Evolutionary conservation across 768 basidiomycete genomes (phyloP).

Genomic region (Boletus vinaceobasis): DNA sequence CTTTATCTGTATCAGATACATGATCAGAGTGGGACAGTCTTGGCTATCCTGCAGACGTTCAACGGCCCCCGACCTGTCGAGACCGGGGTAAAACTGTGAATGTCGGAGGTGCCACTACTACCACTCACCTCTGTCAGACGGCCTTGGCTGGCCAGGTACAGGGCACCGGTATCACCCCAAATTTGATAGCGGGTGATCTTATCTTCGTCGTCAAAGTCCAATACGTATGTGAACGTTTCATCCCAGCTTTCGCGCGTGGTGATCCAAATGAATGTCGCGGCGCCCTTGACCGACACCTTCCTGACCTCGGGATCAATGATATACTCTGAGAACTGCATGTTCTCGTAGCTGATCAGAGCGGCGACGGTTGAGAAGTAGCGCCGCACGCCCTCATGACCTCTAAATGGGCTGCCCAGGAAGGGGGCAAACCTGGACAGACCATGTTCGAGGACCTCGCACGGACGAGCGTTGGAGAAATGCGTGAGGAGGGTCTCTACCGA

Average conservation of each 20-base stretch:
- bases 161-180: constrained; percentile 67
- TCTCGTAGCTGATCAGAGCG: constrained; percentile 45
- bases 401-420: constrained; percentile 55
- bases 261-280: constrained; percentile 55
- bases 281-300: constrained; percentile 55
- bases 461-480: constrained; percentile 47
- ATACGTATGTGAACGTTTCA: constrained; percentile 56
- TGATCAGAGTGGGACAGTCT: background rate
- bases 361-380: constrained; percentile 50
- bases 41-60: background rate
- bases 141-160: constrained; percentile 57
- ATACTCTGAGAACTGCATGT: constrained; percentile 54
- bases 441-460: constrained; percentile 49
- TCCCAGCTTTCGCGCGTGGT: constrained; percentile 54
- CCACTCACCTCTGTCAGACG: constrained; percentile 27
- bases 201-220: constrained; percentile 56
- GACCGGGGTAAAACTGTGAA: background rate
- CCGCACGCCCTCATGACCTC: constrained; percentile 40
- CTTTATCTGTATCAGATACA: constrained; percentile 15
- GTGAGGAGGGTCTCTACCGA: constrained; percentile 42
- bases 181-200: constrained; percentile 61
- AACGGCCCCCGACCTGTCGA: background rate
- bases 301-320: constrained; percentile 47
- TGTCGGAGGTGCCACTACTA: background rate
- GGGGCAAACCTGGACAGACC: constrained; percentile 53